Evolutionary conservation across 345 rosid genomes (phyloP), one percentile per base, ranked within the genome.

Genomic region (Lepidium sativum): DNA sequence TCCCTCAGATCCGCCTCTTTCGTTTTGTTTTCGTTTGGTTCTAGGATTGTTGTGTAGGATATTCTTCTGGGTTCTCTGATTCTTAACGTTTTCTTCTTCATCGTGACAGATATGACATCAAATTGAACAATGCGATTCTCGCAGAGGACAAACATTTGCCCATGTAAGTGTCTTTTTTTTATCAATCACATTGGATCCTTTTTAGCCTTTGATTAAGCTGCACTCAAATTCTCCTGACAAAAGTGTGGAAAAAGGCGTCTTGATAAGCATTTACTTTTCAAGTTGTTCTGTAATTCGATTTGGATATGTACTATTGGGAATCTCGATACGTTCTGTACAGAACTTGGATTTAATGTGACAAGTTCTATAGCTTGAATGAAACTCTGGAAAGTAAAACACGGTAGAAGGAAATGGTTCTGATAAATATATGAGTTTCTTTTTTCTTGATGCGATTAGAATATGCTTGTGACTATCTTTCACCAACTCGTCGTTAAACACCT

Each of bases 131-230:
- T 80, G 96, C 97, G 13, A 92, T 92, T 69, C 89, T 94, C 34
- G 97, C 96, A 0, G 99, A 94, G 65, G 96, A 94, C 63, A 94
- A 90, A 80, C 97, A 89, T 71, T 59, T 92, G 50, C 86, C 96
- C 7, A 92, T 92, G 98, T 92, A 78, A 81, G 92, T 52, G 2
- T 23, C 3, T 23, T 23, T 50, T 60, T 27, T 21, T 13, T 25
- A 25, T 31, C 51, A 13, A 44, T 31, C 61, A 6, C 11, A 13
- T 47, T 14, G 10, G 4, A 5, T 35, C 11, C 11, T 33, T 57
- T 21, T 27, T 8, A 18, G 34, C 29, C 25, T 64, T 25, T 29
- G 2, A 21, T 23, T 49, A 9, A 14, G 13, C 39, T 21, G 29
- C 37, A 2, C 25, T 17, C 11, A 29, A 45, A 34, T 31, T 34